Percentiles rank a stretch among this genome's conserved stretches.
phyloP scores from a whole-genome alignment of 306 rosid genomes.

The Begonia loranthoides region DNA sequence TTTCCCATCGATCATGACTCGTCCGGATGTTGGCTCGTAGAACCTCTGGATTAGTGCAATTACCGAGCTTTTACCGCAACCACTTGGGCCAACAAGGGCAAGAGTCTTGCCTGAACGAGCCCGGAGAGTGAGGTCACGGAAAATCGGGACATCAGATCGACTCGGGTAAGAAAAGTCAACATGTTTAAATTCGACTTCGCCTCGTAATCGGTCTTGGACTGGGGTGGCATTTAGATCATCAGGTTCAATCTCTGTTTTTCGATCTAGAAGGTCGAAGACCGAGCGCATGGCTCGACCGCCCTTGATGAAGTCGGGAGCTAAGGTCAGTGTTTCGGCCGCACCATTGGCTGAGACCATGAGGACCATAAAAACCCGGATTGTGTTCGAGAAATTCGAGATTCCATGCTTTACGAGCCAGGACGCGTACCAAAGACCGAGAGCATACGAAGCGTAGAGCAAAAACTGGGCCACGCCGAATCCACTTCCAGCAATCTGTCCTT shows the following conservation, averaged over 20 bases:
- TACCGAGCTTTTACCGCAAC: slow-evolving; percentile 88
- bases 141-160: slow-evolving; percentile 68
- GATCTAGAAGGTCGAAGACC: slow-evolving; percentile 79
- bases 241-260: slow-evolving; percentile 79
- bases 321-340: slow-evolving; percentile 77
- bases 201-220: slow-evolving; percentile 64
- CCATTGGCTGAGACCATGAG: slow-evolving; percentile 84
- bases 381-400: slow-evolving; percentile 74
- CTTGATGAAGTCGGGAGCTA: slow-evolving; percentile 87
- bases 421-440: slow-evolving; percentile 88
- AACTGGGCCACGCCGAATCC: slow-evolving; percentile 73
- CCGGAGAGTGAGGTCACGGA: slow-evolving; percentile 71
- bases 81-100: slow-evolving; percentile 93
- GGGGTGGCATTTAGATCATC: slow-evolving; percentile 65
- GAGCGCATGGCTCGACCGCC: slow-evolving; percentile 86
- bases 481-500: slow-evolving; percentile 74
- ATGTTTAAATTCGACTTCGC: slow-evolving; percentile 80
- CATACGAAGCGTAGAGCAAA: slow-evolving; percentile 66
- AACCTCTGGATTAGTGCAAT: slow-evolving; percentile 61
- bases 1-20: slow-evolving; percentile 67
- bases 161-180: slow-evolving; percentile 74
- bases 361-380: slow-evolving; percentile 68
- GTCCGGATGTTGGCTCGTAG: slow-evolving; percentile 76
- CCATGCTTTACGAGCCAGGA: slow-evolving; percentile 81
- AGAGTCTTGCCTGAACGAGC: slow-evolving; percentile 73